Base-by-base conservation (phyloP, 495 filamentous ascomycete genomes). In the Platismatia glauca region DNA sequence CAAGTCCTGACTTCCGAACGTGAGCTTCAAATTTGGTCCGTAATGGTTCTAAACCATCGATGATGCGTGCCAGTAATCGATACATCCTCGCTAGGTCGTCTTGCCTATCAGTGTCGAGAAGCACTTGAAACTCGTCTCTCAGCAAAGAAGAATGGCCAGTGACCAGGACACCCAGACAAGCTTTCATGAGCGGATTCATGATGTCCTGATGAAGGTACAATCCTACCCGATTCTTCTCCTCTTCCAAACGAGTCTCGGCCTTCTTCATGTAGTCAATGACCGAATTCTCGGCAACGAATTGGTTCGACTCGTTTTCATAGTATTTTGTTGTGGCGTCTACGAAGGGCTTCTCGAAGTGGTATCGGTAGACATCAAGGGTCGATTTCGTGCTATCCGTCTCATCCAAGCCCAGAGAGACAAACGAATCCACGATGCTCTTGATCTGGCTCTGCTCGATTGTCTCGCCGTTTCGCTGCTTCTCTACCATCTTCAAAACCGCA, bases 191-290 rank as follows among this genome's bases (percentile, higher is more conserved):
- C 34, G 82, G 84, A 22, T 85, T 75, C 64, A 86, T 87, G 66
- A 97, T 97, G 71, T 99, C 94, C 13, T 81, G 81, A 64, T 96
- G 90, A 33, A 97, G 79, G 70, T 97, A 99, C 64, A 99, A 82
- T 55, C 87, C 85, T 11, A 97, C 95, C 41, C 93, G 91, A 63
- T 90, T 88, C 75, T 96, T 95, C 75, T 99, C 94, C 74, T 99
- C 94, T 3, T 87, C 81, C 53, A 99, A 75, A n/a, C 94, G 85
- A 24, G 85, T 76, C 74, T 97, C 95, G 20, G 94, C 95, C 79
- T 99, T 99, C 80, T 97, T 97, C 95, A 97, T 97, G 75, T 97
- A 99, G 70, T 99, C 94, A 35, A 99, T 92, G 9, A 97, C 91
- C 66, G 89, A 96, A 70, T 99, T 99, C 71, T 97, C 93, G 11